Evolutionary conservation across 2,329 filamentous ascomycete species (phyloP), one percentile per base, ranked within the genome.

Genomic region (Fusarium verrucosum): DNA sequence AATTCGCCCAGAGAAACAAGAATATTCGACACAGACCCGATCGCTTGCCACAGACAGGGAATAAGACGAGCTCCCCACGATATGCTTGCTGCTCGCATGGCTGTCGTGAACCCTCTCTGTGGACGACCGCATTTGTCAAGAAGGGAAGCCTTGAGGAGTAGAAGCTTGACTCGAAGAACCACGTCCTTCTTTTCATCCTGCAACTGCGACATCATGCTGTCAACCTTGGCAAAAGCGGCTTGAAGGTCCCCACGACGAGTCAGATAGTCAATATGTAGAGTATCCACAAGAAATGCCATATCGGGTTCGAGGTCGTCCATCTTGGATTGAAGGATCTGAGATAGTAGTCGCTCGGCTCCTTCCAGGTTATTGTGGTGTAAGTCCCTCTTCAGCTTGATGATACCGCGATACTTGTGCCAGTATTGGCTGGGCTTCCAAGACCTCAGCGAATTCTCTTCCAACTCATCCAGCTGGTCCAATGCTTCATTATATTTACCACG

Each of bases 371-470:
- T 80, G 55, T 79, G 81, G 53, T 87, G 83, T 8, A 92, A 78
- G 62, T 89, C 87, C 56, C 83, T 81, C 65, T 84, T 86, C 10
- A 92, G 77, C 69, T 87, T 88, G 56, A 92, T 80, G 38, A 92
- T 82, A 6, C 85, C 88, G 14, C 86, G 82, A 72, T 89, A 90
- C 52, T 87, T 87, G 64, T 85, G 80, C 80, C 90, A 87, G 72
- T 90, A 89, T 68, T 96, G 92, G 64, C 89, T 88, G 17, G 90
- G 84, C 75, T 93, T 96, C 74, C 94, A 85, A 1, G 91, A 89
- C 5, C 90, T 87, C 35, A 91, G 81, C 5, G 84, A 75, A 56
- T 89, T 85, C 4, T 83, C 79, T 46, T 89, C 83, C 17, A 92
- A 44, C 68, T 45, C 61, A 23, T 80, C 79, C 23, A 81, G 52